Evolutionary conservation across 129 eudicot species (phyloP).

Genomic region (Ambrosia trifida): DNA sequence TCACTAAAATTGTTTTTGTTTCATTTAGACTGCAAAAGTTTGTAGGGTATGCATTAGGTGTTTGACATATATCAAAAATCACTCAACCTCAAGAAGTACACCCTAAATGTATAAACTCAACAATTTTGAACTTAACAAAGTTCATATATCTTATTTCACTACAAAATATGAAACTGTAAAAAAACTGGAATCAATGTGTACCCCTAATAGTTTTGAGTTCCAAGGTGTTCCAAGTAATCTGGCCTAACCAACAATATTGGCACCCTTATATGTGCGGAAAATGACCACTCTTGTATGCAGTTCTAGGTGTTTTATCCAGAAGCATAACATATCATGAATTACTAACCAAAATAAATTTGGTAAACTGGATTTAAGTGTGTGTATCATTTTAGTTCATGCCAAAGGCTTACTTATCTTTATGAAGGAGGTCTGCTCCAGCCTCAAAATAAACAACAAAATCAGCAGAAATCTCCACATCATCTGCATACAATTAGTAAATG

Average conservation of each 20-base stretch:
- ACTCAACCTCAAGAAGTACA: no score
- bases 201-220: constrained; percentile 43
- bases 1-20: no score
- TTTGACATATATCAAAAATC: no score
- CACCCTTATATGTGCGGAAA: constrained; percentile 56
- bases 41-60: no score
- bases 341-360: background rate
- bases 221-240: constrained; percentile 67
- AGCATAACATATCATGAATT: background rate
- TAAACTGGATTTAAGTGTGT: no score
- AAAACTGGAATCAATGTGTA: constrained; percentile 13
- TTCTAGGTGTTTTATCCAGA: constrained; percentile 45
- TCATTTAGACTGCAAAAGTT: no score
- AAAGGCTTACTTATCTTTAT: constrained; percentile 70
- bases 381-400: constrained; percentile 4
- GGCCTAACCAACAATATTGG: constrained; percentile 79
- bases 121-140: background rate
- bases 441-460: constrained; percentile 92
- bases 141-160: background rate
- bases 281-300: constrained; percentile 92
- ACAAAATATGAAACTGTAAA: background rate
- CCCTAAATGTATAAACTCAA: background rate
- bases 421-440: constrained; percentile 91
- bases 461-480: constrained; percentile 97
- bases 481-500: constrained; percentile 45